Evolutionary conservation across 306 rosid species (phyloP).

Genomic region (Acacia confusa): DNA sequence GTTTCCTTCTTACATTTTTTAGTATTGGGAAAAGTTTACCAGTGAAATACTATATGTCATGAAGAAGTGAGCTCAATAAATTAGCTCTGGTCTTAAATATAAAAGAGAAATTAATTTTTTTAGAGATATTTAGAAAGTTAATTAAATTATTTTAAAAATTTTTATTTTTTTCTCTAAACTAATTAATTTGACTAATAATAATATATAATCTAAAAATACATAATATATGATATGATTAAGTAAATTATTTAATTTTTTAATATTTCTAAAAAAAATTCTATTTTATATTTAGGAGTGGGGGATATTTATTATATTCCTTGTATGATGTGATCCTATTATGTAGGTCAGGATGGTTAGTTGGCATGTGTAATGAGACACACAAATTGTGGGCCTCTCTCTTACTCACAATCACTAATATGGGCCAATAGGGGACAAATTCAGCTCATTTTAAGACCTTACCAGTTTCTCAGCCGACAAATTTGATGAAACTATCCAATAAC

Average conservation of each 20-base stretch:
- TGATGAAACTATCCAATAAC: constrained; percentile 2
- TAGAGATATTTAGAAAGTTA: no score
- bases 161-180: no score
- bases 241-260: no score
- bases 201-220: no score
- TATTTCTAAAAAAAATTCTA: no score
- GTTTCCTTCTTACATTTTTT: no score
- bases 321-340: neutral
- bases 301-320: neutral
- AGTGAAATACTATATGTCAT: neutral
- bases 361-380: neutral
- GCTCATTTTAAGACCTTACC: neutral
- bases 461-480: constrained; percentile 32
- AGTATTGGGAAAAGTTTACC: neutral
- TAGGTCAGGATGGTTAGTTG: neutral
- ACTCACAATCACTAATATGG: constrained; percentile 6
- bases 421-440: neutral
- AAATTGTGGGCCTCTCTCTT: constrained; percentile 22
- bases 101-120: no score
- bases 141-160: no score
- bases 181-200: no score
- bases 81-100: no score
- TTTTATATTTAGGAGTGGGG: no score
- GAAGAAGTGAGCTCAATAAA: neutral
- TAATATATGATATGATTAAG: no score